These are phyloP conservation scores for Nannochloropsis oceanica DNA, from an alignment of 108 stramenopile genomes.

Conservation along the genomic window DNA sequence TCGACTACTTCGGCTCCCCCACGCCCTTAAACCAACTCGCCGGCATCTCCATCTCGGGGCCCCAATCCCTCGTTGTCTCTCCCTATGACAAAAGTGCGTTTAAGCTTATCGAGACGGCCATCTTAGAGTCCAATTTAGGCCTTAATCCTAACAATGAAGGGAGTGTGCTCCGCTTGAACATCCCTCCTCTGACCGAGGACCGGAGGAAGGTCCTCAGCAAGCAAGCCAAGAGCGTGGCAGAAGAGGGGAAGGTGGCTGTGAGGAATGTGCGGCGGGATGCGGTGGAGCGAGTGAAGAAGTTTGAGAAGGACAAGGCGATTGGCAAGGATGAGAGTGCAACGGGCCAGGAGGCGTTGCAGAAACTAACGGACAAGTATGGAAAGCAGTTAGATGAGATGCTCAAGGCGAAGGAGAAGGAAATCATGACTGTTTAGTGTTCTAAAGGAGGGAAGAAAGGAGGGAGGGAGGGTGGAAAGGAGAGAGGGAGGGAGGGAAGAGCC, in stretches of 20 bases:
- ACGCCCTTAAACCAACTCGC: conserved; percentile 84
- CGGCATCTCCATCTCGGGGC: background rate
- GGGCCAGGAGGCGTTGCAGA: conserved; percentile 63
- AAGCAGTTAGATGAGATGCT: conserved; percentile 76
- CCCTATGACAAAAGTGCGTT: conserved; percentile 65
- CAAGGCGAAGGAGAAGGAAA: conserved; percentile 77
- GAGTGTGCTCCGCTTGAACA: conserved; percentile 68
- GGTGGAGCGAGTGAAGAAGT: conserved; percentile 70
- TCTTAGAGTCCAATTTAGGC: conserved; percentile 68
- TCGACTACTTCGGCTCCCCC: conserved; percentile 71
- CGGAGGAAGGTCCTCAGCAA: conserved; percentile 83
- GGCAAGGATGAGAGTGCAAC: conserved; percentile 63
- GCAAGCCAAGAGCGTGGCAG: conserved; percentile 72
- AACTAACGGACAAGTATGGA: conserved; percentile 63
- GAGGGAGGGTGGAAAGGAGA: background rate
- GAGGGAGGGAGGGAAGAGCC: background rate
- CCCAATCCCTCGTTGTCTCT: conserved; percentile 40
- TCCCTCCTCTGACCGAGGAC: conserved; percentile 79
- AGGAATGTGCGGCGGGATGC: conserved; percentile 55
- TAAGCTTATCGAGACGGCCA: conserved; percentile 63
- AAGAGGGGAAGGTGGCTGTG: conserved; percentile 68
- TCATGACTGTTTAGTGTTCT: conserved; percentile 57
- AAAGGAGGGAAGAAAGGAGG: background rate
- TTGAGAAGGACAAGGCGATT: conserved; percentile 66
- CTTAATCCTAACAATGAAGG: conserved; percentile 79